Conservation (phyloP, 2,329 filamentous ascomycete genomes). For the Nothopassalora personata region DNA sequence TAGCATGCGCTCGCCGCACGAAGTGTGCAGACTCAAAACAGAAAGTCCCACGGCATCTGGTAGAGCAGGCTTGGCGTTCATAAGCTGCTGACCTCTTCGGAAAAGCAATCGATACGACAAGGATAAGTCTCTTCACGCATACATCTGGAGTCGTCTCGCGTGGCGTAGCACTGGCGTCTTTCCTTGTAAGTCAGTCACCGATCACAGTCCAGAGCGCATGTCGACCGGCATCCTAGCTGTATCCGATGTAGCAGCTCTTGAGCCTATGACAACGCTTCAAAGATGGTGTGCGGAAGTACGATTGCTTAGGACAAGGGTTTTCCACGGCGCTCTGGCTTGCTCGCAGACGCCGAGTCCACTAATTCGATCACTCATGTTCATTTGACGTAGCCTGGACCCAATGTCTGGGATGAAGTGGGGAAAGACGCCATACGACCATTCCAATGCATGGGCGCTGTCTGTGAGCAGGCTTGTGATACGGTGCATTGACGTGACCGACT, state of each 20-base stretch:
- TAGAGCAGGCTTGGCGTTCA: background rate
- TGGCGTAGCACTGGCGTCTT: background rate
- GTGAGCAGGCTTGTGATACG: background rate
- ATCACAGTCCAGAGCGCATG: background rate
- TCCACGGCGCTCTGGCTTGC: background rate
- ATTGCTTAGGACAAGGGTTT: background rate
- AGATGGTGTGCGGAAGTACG: background rate
- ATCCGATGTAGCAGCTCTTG: background rate
- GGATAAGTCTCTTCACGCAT: background rate
- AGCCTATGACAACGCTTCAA: background rate
- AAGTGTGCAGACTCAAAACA: background rate
- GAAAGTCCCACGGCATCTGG: background rate
- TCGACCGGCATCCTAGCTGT: background rate
- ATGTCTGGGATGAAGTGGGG: background rate
- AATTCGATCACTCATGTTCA: background rate
- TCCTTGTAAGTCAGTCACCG: background rate
- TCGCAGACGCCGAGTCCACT: background rate
- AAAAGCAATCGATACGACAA: background rate
- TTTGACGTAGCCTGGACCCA: background rate
- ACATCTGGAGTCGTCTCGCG: background rate
- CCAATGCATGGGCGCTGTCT: background rate
- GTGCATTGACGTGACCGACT: background rate
- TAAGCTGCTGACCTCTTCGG: background rate
- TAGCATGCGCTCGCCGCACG: conserved; percentile 1
- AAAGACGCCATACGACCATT: background rate